Evolutionary conservation across 2,329 filamentous ascomycete species (phyloP), one percentile per base, ranked within the genome.

Genomic region (Dactylella cylindrospora): DNA sequence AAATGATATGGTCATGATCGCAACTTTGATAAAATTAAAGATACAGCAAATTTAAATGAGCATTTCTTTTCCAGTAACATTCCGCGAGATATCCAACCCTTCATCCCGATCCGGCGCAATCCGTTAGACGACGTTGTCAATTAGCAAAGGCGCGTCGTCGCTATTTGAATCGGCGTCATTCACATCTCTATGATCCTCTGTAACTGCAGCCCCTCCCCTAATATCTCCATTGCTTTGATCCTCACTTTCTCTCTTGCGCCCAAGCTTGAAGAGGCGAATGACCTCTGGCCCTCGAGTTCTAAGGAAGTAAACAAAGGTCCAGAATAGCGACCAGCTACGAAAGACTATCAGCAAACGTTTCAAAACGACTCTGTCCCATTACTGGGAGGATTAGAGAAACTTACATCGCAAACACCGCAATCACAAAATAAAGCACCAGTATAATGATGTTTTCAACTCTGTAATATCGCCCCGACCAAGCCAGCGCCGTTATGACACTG

Each of bases 131-230:
- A n/a, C 49, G 35, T 44, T 41, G 20, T 62, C 36, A 13, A 62
- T 44, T 36, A 62, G 45, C 36, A 62, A 43, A n/a, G 57, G 31
- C 4, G 49, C 22, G n/a, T 61, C 55, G 17, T 40, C 40, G 19
- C 32, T n/a, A n/a, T n/a, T 38, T 10, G 28, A 32, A 20, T 38
- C 55, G 7, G 10, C 5, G 23, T 19, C 41, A 13, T 44, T 39
- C 10, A 10, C 5, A 23, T 9, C 36, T 12, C 12, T n/a, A n/a
- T n/a, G n/a, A n/a, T n/a, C n/a, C n/a, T n/a, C n/a, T n/a, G n/a
- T n/a, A n/a, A n/a, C n/a, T n/a, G n/a, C n/a, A n/a, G n/a, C 32
- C 5, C 9, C 23, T 13, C 29, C 20, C 4, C 15, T 33, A 22
- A 17, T 25, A 2, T 20, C 20, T 17, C 20, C 40, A 12, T 32